Conservation (phyloP, 202 grass and related monocot genomes). For the Saccharum hybrid region DNA sequence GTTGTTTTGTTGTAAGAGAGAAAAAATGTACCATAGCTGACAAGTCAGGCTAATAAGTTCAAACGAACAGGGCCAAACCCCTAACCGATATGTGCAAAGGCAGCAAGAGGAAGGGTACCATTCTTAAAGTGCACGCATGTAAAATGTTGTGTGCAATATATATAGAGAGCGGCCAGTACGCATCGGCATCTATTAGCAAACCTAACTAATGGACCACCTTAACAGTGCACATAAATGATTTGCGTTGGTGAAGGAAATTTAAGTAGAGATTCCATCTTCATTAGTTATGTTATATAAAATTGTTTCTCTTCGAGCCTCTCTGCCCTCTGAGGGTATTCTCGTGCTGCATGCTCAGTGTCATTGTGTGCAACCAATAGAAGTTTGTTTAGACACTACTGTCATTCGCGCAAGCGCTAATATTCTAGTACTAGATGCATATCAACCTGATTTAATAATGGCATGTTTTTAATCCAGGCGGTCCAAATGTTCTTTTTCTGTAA, state of each 20-base stretch:
- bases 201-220: slow-evolving; percentile 41
- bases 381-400: not conserved
- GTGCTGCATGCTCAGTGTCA: not conserved
- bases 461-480: not conserved
- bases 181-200: not conserved
- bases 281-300: not conserved
- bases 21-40: too few relatives aligned
- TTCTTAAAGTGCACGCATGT: not conserved
- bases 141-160: slow-evolving; percentile 34
- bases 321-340: not conserved
- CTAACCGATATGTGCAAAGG: too few relatives aligned
- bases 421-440: not conserved
- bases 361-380: not conserved
- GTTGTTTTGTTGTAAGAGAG: too few relatives aligned
- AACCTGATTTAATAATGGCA: not conserved
- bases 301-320: not conserved
- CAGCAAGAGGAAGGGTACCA: not conserved
- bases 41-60: too few relatives aligned
- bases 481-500: too few relatives aligned
- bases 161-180: not conserved
- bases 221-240: slow-evolving; percentile 48
- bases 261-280: slow-evolving; percentile 7
- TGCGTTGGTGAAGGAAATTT: slow-evolving; percentile 9
- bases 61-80: too few relatives aligned
- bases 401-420: not conserved